Conservation (phyloP, 352 stramenopile species). For the Phytophthora macrochlamydospora region DNA sequence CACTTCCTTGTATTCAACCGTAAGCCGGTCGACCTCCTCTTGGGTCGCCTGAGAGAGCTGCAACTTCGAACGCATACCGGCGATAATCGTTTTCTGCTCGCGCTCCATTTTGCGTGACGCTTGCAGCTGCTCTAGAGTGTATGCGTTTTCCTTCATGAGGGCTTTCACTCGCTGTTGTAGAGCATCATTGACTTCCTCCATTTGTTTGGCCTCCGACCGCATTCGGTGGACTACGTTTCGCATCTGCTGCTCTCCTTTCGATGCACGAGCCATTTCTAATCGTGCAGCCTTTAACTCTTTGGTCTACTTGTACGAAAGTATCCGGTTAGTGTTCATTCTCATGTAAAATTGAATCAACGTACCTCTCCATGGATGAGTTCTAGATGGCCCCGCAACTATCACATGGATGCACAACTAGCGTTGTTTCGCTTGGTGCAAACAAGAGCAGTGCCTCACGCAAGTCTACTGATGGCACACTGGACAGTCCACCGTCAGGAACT, state of each 20-base stretch:
- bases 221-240: conserved; percentile 64
- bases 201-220: conserved; percentile 68
- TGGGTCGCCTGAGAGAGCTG: conserved; percentile 67
- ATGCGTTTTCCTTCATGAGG: conserved; percentile 79
- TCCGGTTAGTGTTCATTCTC: too few relatives aligned
- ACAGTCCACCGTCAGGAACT: conserved; percentile 37
- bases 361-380: conserved; percentile 84
- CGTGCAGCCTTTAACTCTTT: conserved; percentile 70
- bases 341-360: not conserved
- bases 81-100: conserved; percentile 72
- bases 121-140: conserved; percentile 79
- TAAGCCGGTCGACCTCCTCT: conserved; percentile 67
- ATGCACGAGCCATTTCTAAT: conserved; percentile 63
- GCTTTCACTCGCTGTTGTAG: conserved; percentile 79
- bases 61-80: conserved; percentile 69
- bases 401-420: conserved; percentile 77
- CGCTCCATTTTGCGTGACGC: conserved; percentile 70
- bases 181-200: conserved; percentile 75
- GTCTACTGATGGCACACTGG: conserved; percentile 72
- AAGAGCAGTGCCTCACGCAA: conserved; percentile 67
- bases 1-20: conserved; percentile 63
- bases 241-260: conserved; percentile 82
- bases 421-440: conserved; percentile 75
- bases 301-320: conserved; percentile 35
- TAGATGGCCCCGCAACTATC: conserved; percentile 72